Conservation (phyloP, 2,329 filamentous ascomycete genomes). For the Boeremia lycopersici region DNA sequence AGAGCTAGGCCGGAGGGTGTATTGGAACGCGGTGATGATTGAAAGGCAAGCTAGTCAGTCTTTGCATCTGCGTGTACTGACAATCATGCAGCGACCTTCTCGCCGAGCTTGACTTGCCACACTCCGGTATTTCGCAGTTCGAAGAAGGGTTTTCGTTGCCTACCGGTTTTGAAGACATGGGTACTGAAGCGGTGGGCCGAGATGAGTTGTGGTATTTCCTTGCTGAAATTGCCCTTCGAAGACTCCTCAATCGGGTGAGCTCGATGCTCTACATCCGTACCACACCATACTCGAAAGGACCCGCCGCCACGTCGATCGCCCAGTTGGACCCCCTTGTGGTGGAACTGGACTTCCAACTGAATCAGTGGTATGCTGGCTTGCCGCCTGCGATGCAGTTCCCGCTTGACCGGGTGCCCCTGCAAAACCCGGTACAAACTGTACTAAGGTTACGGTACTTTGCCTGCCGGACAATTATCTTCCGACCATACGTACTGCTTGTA, state of each 20-base stretch:
- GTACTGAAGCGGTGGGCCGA: constrained; percentile 69
- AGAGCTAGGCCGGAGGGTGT: constrained; percentile 77
- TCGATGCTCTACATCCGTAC: constrained; percentile 80
- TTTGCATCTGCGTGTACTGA: background rate
- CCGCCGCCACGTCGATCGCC: constrained; percentile 67
- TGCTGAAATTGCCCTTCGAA: constrained; percentile 78
- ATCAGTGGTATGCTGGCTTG: constrained; percentile 83
- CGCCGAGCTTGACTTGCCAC: constrained; percentile 79
- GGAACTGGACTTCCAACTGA: constrained; percentile 81
- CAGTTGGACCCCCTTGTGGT: constrained; percentile 78
- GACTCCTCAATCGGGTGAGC: constrained; percentile 78
- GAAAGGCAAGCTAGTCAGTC: constrained; percentile 58
- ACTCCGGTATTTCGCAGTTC: constrained; percentile 81
- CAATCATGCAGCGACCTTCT: constrained; percentile 63
- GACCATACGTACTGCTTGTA: constrained; percentile 81
- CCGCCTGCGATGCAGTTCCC: constrained; percentile 78
- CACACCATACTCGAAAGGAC: constrained; percentile 41
- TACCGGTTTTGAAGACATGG: constrained; percentile 72
- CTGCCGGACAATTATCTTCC: constrained; percentile 84
- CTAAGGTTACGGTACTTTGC: constrained; percentile 81
- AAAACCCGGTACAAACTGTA: constrained; percentile 79
- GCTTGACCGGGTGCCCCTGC: constrained; percentile 68
- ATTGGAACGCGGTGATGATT: constrained; percentile 83
- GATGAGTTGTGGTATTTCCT: constrained; percentile 88
- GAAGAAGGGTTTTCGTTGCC: constrained; percentile 81